Evolutionary conservation across 1,284 basidiomycete species (phyloP).

Genomic region (Ustilago sp.): DNA sequence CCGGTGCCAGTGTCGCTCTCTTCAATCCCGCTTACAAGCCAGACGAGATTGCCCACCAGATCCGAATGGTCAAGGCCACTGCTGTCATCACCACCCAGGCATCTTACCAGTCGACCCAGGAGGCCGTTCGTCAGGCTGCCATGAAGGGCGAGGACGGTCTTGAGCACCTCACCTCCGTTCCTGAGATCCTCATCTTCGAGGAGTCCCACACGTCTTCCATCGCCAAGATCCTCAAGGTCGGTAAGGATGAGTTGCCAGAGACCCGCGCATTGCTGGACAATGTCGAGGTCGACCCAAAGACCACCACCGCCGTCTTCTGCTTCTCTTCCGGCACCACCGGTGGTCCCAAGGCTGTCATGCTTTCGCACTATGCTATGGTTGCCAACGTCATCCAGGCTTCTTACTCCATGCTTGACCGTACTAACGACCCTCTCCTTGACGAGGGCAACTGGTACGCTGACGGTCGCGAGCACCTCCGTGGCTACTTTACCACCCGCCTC

Average conservation of each 20-base stretch:
- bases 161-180: slow-evolving; percentile 22
- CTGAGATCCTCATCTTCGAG: slow-evolving; percentile 59
- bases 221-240: slow-evolving; percentile 46
- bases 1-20: slow-evolving; percentile 61
- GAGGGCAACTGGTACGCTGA: slow-evolving; percentile 52
- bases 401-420: slow-evolving; percentile 59
- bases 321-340: slow-evolving; percentile 68
- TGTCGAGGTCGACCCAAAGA: slow-evolving; percentile 44
- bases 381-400: slow-evolving; percentile 66
- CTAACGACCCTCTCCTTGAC: slow-evolving; percentile 61
- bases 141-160: slow-evolving; percentile 40
- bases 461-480: slow-evolving; percentile 34
- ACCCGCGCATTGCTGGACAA: slow-evolving; percentile 36
- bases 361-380: slow-evolving; percentile 64
- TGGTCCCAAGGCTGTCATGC: slow-evolving; percentile 63
- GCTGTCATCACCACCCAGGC: slow-evolving; percentile 52
- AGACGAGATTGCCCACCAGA: slow-evolving; percentile 58
- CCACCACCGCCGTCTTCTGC: slow-evolving; percentile 60
- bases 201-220: slow-evolving; percentile 54
- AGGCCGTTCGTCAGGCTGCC: slow-evolving; percentile 46
- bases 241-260: slow-evolving; percentile 37
- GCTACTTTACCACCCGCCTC: slow-evolving; percentile 56
- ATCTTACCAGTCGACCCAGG: slow-evolving; percentile 33
- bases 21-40: slow-evolving; percentile 68
- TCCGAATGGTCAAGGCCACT: slow-evolving; percentile 57